Evolutionary conservation across 768 basidiomycete genomes (phyloP), one percentile per base, ranked within the genome.

Genomic region (Psilocybe subaeruginosa): DNA sequence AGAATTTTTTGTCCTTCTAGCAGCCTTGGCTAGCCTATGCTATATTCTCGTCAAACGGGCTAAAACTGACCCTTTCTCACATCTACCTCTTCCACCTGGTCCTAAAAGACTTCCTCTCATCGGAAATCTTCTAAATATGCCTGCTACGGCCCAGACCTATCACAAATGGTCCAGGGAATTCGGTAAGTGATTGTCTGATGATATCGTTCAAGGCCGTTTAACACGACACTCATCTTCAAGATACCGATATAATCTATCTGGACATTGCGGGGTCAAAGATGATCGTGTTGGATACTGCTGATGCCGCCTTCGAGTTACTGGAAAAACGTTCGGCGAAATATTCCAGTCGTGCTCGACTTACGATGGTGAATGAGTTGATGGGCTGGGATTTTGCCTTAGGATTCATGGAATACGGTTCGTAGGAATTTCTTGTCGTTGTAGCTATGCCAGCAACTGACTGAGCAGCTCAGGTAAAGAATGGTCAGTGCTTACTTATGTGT

Each of bases 261-360:
- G 46, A 69, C 11, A 57, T 45, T 17, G 52, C 59, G 8, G 66
- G 66, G 7, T 29, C 50, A 17, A 54, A 60, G 7, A 52, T 70
- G 12, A 33, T 70, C 11, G 46, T 70, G 2, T 14, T 70, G 4
- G 50, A 66, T 9, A 66, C 66, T 8, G 17, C 53, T 8, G 61
- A 65, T 37, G 58, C 61, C 6, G 64, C 63, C 4, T 58, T 54
- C 1, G 64, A 68, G 5, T 51, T 68, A 12, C 47, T 69, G 30
- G 66, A 66, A 4, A 63, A 61, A 43, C 45, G 63, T 11, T 64
- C 64, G 2, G 53, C 64, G 12, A 68, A 64, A 41, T 68, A 68
- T 47, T 69, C 69, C 2, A 63, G 58, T 30, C 48, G 30, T 19
- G 54, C 39, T 35, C 30, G 47, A 11, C 19, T 4, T 23, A 35